Base-by-base conservation (phyloP, 2,329 filamentous ascomycete species). In the Trichophyton benhamiae region DNA sequence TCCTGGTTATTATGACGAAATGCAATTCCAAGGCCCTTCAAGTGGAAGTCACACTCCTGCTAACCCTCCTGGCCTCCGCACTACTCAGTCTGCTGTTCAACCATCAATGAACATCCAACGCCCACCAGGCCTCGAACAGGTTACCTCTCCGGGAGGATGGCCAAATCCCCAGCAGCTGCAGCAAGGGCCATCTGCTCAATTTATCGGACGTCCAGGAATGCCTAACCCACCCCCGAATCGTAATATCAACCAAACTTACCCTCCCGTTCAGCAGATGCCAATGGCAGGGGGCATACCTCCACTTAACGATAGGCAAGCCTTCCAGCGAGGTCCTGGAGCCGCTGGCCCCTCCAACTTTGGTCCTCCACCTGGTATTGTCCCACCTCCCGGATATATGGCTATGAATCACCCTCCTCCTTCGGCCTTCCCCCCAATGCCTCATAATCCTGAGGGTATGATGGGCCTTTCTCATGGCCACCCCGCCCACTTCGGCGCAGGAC, bases 281-380 rank as follows among this genome's bases (percentile, higher is more conserved):
- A 69, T 75, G 66, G 73, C 70, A 52, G 69, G 66, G 2, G 70
- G 67, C 59, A 66, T 73, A 55, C 69, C 69, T 57, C 70, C 72
- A 22, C 66, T 71, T 11, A 72, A 68, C 57, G 74, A 75, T 33
- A 70, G 73, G 22, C 71, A 73, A 63, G 68, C 67, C 22, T 73
- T 75, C 59, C 74, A 74, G 59, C 68, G 68, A 48, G 68, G 60
- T 13, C 42, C 68, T 22, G 68, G 66, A 38, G 69, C 67, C n/a
- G 68, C 63, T 62, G 66, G 65, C 25, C 60, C 70, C 4, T 64
- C 67, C 13, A 68, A 66, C 33, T 73, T 71, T 59, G 71, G 69
- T 1, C 71, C 70, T 58, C 75, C 75, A 11, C 75, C 75, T 4
- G 75, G 75, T 57, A 77, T 77, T 72, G 74, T 75, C 67, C 75